Evolutionary conservation across 495 filamentous ascomycete genomes (phyloP), one percentile per base, ranked within the genome.

Genomic region (Lophiostoma macrostomum): DNA sequence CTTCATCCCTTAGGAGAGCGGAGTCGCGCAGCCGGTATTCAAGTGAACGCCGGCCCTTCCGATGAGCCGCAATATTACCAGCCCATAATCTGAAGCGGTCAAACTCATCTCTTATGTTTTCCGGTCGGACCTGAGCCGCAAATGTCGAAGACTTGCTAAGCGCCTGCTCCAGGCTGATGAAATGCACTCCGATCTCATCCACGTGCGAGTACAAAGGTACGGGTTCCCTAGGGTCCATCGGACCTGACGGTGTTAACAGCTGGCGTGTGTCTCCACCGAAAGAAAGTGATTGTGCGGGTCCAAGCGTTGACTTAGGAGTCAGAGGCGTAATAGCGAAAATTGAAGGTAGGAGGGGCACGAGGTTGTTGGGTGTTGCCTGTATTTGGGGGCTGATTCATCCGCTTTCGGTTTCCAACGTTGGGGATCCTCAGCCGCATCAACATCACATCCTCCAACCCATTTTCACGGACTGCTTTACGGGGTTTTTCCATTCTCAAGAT

Each of bases 81-180:
- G 56, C 56, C 55, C 55, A 58, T 5, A 52, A 40, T 27, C 47
- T 58, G 47, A 58, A 58, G 19, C 55, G 47, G 28, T 50, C 48
- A 19, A 58, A 52, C 23, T 51, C 55, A 18, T 52, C 46, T 4
- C 35, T 41, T 13, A 58, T 13, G n/a, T 14, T 29, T 32, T 45
- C 39, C 23, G 48, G 47, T 11, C 10, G 16, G 13, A 44, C 30
- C 27, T 58, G 55, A n/a, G 23, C 20, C 5, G 47, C 47, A 28
- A 39, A 58, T 6, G 11, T 22, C 2, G 46, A 24, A 7, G 30
- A 5, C 0, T 32, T 20, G 7, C 14, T 7, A 16, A 58, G 40
- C 7, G 55, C 55, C 25, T 38, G n/a, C 1, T 16, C 32, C 20
- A 58, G 55, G 23, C 24, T 58, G 8, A 51, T 6, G 27, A 58